Base-by-base conservation (phyloP, 352 stramenopile species). In the Globisporangium lucens region DNA sequence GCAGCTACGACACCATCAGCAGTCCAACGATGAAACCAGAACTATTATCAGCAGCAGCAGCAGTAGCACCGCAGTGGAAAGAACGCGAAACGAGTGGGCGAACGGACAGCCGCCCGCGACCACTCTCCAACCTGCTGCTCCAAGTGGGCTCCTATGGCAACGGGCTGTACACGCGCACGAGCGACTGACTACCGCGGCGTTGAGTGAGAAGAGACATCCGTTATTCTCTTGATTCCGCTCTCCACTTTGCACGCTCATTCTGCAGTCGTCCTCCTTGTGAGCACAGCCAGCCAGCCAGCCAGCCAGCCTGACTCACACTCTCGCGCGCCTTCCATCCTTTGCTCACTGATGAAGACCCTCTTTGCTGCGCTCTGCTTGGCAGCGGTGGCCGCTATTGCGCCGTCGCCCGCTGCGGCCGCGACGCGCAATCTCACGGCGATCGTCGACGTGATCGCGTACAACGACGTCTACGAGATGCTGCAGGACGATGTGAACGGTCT, bases 381-480 rank as follows among this genome's bases (percentile, higher is more conserved):
- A 46, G 38, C 38, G 12, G 38, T 13, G 17, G 38, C 38, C 12
- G 38, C 38, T 13, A 20, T 20, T 20, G 12, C 38, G 20, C 38
- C 38, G 3, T 0, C 38, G 20, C 38, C 38, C 12, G 0, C 38
- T 46, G 38, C 38, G 4, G 12, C 38, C 38, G 66, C 52, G 1
- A 38, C 41, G 1, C 85, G 83, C 61, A 77, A 74, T 24, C 29
- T 76, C 41, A 82, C 76, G 0, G 83, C 82, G 27, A 74, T 71
- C 17, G 67, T 93, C 65, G 83, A 93, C 63, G 73, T 93, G 35
- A 53, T 93, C 57, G 81, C 85, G 38, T 93, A 90, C 75, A 90
- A 90, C 52, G 85, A 91, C 61, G 85, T 93, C 2, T 93, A 93
- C 76, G 85, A 93, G 63, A 78, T 93, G 78, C 71, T 82, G 46